Base-by-base conservation (phyloP, 1,284 basidiomycete genomes). In the Boletellus sp. region DNA sequence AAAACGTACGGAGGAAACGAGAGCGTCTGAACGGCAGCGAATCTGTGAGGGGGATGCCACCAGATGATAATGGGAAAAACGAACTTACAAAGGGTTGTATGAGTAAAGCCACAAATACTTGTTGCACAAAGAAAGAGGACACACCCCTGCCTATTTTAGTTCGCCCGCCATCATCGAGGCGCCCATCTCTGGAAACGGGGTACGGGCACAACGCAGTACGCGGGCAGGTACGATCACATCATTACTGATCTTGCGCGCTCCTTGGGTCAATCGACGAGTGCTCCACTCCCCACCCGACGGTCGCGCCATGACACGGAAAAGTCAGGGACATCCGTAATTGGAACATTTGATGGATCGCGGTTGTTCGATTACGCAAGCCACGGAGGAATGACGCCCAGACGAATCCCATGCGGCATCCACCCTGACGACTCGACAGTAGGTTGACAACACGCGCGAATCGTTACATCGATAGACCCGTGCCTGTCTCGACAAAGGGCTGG, bases 161-260 rank as follows among this genome's bases (percentile, higher is more conserved):
- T 16, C 29, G n/a, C 23, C 43, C 8, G 14, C 41, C 44, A 27
- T 36, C 17, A 22, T 23, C 29, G 45, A 45, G 43, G 34, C 1
- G 19, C 32, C 14, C 23, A 40, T 37, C 46, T 45, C 35, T 55
- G 38, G 43, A 53, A 59, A 57, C 43, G 38, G 33, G 25, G 19
- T 36, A 25, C 46, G 32, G 43, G 30, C 47, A 48, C 27, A 34
- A 34, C 35, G 9, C 39, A 26, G 4, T 32, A 44, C 47, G 39
- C 21, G 36, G 51, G 45, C 47, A 59, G 47, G 39, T 22, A 58
- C 48, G 6, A 53, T 62, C 47, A 39, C 41, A 61, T 47, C 47
- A 46, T 20, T 35, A 32, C 30, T 43, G 26, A 40, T 40, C 41
- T 27, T 37, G 21, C 36, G 44, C 14, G 16, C 25, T 36, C 42